Percentiles rank a stretch among this genome's conserved stretches.
These are phyloP conservation scores for Tirmania nivea DNA, from an alignment of 495 filamentous ascomycete species.

Conservation along the genomic window DNA sequence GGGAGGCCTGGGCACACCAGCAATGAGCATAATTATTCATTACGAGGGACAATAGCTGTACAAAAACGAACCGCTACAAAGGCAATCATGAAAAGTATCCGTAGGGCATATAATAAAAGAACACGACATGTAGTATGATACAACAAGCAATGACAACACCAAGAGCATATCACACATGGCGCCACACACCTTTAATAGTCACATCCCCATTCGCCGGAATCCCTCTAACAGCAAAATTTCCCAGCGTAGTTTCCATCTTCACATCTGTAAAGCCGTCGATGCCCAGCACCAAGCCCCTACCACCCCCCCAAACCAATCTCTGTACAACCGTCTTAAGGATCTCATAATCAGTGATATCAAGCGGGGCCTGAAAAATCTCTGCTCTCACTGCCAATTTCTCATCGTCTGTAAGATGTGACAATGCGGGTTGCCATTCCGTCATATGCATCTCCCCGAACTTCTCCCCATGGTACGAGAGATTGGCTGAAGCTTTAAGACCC, in stretches of 20 bases:
- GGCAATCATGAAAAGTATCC: too few species aligned
- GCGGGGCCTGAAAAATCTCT: conserved; percentile 48
- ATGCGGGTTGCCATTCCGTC: conserved; percentile 60
- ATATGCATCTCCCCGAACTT: conserved; percentile 61
- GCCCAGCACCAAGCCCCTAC: conserved; percentile 36
- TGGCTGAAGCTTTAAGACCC: conserved; percentile 47
- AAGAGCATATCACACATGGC: too few species aligned
- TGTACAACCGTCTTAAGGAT: conserved; percentile 56
- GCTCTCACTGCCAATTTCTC: conserved; percentile 49
- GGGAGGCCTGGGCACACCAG: conserved; percentile 32
- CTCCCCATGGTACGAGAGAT: conserved; percentile 51
- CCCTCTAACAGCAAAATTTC: conserved; percentile 50
- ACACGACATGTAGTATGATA: too few species aligned
- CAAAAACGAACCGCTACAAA: too few species aligned
- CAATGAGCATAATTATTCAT: conserved; percentile 25
- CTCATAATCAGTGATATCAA: conserved; percentile 55
- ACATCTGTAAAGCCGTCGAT: conserved; percentile 71
- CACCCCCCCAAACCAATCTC: conserved; percentile 45
- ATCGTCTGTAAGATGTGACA: conserved; percentile 45
- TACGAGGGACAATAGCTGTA: too few species aligned
- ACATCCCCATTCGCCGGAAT: conserved; percentile 73
- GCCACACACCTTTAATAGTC: conserved; percentile 41
- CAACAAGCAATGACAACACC: too few species aligned
- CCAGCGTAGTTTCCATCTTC: conserved; percentile 54
- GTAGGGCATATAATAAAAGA: too few species aligned